Conservation (phyloP, 2,329 filamentous ascomycete genomes). For the Teratosphaeria gauchensis region DNA sequence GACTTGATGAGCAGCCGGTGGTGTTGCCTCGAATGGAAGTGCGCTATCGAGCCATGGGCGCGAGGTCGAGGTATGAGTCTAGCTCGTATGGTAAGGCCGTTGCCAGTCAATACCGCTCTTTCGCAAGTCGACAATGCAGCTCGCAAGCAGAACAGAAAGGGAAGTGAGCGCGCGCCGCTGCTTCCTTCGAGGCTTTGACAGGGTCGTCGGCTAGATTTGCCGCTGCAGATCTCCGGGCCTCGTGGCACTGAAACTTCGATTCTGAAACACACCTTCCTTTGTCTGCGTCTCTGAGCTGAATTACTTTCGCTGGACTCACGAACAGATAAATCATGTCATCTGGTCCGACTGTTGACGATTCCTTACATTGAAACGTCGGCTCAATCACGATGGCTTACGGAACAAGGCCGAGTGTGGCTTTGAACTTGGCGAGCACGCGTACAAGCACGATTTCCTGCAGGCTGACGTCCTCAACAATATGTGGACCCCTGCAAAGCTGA, state of each 20-base stretch:
- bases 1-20: neutral
- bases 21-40: neutral
- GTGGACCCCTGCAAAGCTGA: neutral
- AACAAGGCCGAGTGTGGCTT: neutral
- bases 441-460: neutral
- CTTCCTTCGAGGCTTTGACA: neutral
- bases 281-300: too few relatives aligned
- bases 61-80: neutral
- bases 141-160: neutral
- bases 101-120: neutral
- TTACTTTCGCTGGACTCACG: neutral
- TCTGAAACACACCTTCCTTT: neutral
- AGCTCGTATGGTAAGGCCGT: neutral
- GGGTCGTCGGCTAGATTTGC: neutral
- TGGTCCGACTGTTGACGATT: neutral
- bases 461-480: neutral
- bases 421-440: neutral
- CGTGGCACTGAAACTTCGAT: neutral
- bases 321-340: neutral
- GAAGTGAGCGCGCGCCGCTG: neutral
- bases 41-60: neutral
- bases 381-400: neutral
- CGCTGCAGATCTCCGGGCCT: neutral
- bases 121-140: neutral
- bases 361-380: neutral